Conservation (phyloP, 164 flowering plant genomes). For the Piper betle region DNA sequence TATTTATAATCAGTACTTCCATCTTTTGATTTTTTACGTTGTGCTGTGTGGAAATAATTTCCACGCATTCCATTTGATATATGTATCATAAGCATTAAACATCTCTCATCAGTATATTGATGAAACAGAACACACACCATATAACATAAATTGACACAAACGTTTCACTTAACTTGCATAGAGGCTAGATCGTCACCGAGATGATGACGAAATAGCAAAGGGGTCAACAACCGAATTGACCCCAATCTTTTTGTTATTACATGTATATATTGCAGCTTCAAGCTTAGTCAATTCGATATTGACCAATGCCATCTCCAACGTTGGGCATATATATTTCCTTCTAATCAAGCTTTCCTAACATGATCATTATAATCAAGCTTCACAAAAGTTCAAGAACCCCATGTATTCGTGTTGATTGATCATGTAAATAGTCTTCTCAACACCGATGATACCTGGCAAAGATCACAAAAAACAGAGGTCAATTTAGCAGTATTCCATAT, state of each 20-base stretch:
- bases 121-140: no score
- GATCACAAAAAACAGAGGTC: neutral
- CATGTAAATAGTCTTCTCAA: conserved; percentile 50
- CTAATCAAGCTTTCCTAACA: neutral
- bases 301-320: conserved; percentile 19
- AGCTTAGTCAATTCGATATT: conserved; percentile 45
- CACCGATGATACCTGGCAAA: conserved; percentile 57
- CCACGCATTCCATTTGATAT: no score
- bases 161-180: neutral
- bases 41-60: no score
- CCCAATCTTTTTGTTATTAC: neutral
- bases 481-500: neutral
- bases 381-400: conserved; percentile 77
- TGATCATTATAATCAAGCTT: conserved; percentile 22
- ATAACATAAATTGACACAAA: no score
- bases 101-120: no score
- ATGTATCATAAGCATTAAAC: no score
- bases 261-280: neutral
- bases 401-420: conserved; percentile 71
- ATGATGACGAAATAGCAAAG: neutral
- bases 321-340: neutral
- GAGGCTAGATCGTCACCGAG: neutral
- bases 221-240: neutral
- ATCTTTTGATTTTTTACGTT: no score
- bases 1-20: no score